Conservation (phyloP, 225 moss, liverwort and hornwort genomes). For the Neckera pumila region DNA sequence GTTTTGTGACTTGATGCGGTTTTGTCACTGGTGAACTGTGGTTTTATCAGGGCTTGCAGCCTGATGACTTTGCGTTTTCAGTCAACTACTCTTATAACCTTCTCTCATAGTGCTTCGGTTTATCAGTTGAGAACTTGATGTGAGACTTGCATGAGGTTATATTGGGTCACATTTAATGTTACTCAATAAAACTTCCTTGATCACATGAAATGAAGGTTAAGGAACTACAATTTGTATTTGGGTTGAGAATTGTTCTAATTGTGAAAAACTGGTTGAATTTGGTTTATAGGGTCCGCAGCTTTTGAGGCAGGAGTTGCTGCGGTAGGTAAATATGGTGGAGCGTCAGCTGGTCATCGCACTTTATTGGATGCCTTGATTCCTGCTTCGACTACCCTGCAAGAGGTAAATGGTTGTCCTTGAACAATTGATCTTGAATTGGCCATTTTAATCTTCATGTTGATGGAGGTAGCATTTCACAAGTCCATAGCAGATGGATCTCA, state of each 20-base stretch:
- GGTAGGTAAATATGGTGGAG: constrained; percentile 81
- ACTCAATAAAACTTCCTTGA: neutral
- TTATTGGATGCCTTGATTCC: constrained; percentile 85
- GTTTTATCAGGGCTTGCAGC: neutral
- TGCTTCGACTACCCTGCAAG: constrained; percentile 58
- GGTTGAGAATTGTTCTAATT: neutral
- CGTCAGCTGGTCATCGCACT: constrained; percentile 74
- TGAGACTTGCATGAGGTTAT: neutral
- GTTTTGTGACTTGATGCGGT: neutral
- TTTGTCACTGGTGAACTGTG: neutral
- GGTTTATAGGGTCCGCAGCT: constrained; percentile 65
- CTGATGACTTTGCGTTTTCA: neutral
- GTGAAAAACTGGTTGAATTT: neutral
- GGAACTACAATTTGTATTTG: neutral
- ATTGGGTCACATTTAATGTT: neutral
- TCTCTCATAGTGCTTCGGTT: neutral
- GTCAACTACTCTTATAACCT: neutral
- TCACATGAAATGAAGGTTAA: neutral
- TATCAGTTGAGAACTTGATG: neutral
- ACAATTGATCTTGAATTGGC: neutral
- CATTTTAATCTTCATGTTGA: neutral
- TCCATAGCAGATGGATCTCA: neutral
- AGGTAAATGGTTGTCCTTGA: constrained; percentile 25
- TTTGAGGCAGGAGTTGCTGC: constrained; percentile 69
- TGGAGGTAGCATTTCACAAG: neutral